These are phyloP conservation scores for Podila horticola DNA, from an alignment of 192 early-diverging fungal genomes.

Conservation along the genomic window DNA sequence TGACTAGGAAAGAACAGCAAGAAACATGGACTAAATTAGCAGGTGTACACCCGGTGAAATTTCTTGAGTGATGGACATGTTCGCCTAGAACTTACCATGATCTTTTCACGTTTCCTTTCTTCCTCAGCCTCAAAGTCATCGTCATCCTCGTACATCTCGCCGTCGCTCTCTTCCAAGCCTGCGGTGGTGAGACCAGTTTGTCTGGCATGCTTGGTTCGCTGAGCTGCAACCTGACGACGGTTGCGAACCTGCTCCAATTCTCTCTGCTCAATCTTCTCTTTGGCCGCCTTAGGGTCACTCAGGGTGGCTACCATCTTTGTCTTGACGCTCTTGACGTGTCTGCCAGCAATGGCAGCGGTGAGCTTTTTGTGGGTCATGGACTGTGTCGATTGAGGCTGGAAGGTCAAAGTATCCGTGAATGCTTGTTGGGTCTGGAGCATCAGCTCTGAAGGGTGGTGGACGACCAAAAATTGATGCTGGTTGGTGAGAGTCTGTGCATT, in stretches of 20 bases:
- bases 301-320: slow-evolving; percentile 74
- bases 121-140: slow-evolving; percentile 57
- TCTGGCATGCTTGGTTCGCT: slow-evolving; percentile 60
- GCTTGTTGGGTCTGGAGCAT: slow-evolving; percentile 75
- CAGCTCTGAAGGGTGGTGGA: slow-evolving; percentile 60
- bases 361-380: slow-evolving; percentile 72
- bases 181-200: slow-evolving; percentile 40
- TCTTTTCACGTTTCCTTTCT: slow-evolving; percentile 41
- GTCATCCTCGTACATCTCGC: slow-evolving; percentile 55
- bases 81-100: slow-evolving; percentile 25
- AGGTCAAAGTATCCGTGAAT: slow-evolving; percentile 69
- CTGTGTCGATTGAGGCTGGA: slow-evolving; percentile 69
- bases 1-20: slow-evolving; percentile 12
- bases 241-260: slow-evolving; percentile 57
- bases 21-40: background rate
- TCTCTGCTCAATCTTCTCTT: slow-evolving; percentile 66
- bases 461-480: slow-evolving; percentile 71
- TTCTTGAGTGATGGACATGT: background rate
- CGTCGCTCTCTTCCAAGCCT: slow-evolving; percentile 45
- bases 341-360: slow-evolving; percentile 71
- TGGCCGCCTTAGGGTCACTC: slow-evolving; percentile 74
- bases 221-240: slow-evolving; percentile 64
- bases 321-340: slow-evolving; percentile 69
- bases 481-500: slow-evolving; percentile 58
- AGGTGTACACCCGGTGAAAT: background rate